A percentile compares a stretch with the other conserved stretches of the same genome.
These are phyloP conservation scores for Trichoderma asperellum DNA, from an alignment of 2,329 filamentous ascomycete genomes.

Conservation along the genomic window DNA sequence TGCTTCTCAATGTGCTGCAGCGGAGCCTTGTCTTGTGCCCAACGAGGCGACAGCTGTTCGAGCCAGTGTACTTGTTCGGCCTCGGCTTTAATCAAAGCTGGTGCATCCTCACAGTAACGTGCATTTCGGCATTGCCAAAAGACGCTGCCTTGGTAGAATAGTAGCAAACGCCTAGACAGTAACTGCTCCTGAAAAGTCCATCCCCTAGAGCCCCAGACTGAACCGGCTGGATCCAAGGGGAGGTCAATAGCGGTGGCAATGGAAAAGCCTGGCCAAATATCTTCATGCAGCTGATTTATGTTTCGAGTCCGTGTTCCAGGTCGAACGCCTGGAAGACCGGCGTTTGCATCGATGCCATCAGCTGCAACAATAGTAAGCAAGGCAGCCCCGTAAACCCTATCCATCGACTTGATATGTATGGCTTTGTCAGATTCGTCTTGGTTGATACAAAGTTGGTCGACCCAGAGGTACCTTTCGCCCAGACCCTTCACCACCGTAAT, in stretches of 20 bases:
- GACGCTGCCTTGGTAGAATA: background rate
- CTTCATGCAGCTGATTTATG: background rate
- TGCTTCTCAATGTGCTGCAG: background rate
- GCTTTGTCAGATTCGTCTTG: background rate
- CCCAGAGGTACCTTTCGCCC: background rate
- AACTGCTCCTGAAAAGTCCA: constrained; percentile 8
- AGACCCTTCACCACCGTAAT: background rate
- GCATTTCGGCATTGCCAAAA: background rate
- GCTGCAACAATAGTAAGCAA: background rate
- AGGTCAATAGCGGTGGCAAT: background rate
- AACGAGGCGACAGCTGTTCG: background rate
- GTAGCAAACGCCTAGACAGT: background rate
- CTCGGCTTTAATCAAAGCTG: background rate
- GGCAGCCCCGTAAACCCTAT: background rate
- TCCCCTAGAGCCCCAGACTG: background rate
- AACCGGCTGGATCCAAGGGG: background rate
- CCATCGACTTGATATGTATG: background rate
- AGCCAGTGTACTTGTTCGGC: background rate
- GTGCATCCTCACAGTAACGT: background rate
- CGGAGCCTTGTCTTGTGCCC: background rate
- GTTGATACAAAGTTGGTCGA: background rate
- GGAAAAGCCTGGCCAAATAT: background rate
- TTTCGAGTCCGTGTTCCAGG: background rate
- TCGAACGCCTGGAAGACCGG: background rate
- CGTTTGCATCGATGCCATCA: background rate